Evolutionary conservation across 2,329 filamentous ascomycete species (phyloP).

Genomic region (Aspergillus pseudonomiae): DNA sequence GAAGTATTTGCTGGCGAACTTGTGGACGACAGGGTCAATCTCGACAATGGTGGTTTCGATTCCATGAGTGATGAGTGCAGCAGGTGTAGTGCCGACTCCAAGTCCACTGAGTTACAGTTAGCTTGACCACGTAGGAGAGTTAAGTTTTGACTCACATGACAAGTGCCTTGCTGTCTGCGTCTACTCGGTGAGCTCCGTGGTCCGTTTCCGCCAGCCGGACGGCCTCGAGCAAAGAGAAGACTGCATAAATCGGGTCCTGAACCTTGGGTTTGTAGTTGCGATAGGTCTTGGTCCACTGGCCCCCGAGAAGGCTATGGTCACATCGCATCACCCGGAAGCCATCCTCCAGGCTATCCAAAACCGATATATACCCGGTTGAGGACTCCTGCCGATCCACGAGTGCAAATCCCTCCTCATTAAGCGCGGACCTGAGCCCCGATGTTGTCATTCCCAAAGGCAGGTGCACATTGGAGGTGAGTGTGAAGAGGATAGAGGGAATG

Average conservation of each 20-base stretch:
- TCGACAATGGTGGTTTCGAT: constrained; percentile 94
- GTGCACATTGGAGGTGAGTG: constrained; percentile 73
- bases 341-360: constrained; percentile 72
- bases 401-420: constrained; percentile 69
- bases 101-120: constrained; percentile 65
- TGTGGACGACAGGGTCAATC: constrained; percentile 86
- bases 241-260: constrained; percentile 86
- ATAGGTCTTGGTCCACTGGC: constrained; percentile 73
- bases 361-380: constrained; percentile 87
- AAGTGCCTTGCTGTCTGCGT: constrained; percentile 74
- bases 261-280: constrained; percentile 58
- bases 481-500: constrained; percentile 68
- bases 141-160: constrained; percentile 67
- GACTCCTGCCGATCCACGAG: constrained; percentile 84
- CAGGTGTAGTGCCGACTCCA: constrained; percentile 88
- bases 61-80: constrained; percentile 81
- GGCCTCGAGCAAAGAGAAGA: constrained; percentile 95
- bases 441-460: constrained; percentile 65
- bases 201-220: constrained; percentile 74
- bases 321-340: constrained; percentile 84
- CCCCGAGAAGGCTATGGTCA: constrained; percentile 91
- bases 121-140: neutral
- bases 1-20: constrained; percentile 83
- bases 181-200: constrained; percentile 43
- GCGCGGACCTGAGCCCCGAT: constrained; percentile 64